These are phyloP conservation scores for Amphirosellinia nigrospora DNA, from an alignment of 495 filamentous ascomycete species.

Conservation along the genomic window DNA sequence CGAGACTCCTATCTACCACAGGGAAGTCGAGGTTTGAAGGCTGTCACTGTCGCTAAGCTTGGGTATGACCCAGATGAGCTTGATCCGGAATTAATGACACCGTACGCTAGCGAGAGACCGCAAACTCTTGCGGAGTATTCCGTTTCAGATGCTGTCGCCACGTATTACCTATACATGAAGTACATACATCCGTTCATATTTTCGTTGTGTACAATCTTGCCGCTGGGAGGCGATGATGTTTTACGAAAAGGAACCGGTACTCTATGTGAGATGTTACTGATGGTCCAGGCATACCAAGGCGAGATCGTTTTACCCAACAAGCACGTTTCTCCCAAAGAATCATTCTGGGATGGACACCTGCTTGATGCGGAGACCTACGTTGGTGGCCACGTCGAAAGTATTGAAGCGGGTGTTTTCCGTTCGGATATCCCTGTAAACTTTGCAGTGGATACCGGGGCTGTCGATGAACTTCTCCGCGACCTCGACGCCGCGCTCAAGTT, in stretches of 20 bases:
- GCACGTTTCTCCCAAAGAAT: conserved; percentile 85
- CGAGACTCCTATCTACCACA: conserved; percentile 98
- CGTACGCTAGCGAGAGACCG: conserved; percentile 87
- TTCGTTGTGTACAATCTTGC: conserved; percentile 95
- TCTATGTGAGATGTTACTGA: conserved; percentile 96
- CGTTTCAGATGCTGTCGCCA: conserved; percentile 97
- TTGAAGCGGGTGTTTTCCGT: conserved; percentile 96
- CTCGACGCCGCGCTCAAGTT: conserved; percentile 91
- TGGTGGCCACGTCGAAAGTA: conserved; percentile 98
- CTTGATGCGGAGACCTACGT: conserved; percentile 98
- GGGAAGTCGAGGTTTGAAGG: conserved; percentile 95
- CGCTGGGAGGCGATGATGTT: conserved; percentile 89
- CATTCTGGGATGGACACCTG: conserved; percentile 96
- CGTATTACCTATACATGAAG: conserved; percentile 99
- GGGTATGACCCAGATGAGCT: conserved; percentile 98
- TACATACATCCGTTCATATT: conserved; percentile 99
- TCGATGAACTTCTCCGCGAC: conserved; percentile 87
- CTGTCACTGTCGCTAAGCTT: conserved; percentile 95
- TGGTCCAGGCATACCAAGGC: conserved; percentile 96
- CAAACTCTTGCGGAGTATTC: conserved; percentile 97
- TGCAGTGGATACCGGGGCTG: conserved; percentile 79
- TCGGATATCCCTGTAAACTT: conserved; percentile 95
- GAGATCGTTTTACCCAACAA: conserved; percentile 96
- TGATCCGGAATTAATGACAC: conserved; percentile 97
- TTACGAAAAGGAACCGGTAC: conserved; percentile 96